These are phyloP conservation scores for Fusarium foetens DNA, from an alignment of 2,329 filamentous ascomycete species.

Conservation along the genomic window DNA sequence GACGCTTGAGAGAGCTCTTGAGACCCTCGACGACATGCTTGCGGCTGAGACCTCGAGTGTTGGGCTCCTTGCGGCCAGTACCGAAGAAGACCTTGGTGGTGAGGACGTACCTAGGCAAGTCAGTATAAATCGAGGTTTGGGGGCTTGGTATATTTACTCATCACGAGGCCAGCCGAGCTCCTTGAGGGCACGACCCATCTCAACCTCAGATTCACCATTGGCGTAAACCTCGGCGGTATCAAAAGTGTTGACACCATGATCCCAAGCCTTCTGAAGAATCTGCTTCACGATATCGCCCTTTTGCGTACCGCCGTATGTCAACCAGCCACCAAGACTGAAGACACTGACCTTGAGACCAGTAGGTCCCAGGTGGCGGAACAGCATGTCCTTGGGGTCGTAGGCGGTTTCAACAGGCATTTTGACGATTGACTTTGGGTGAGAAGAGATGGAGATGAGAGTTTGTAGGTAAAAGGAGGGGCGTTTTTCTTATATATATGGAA, in stretches of 20 bases:
- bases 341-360: slow-evolving; percentile 44
- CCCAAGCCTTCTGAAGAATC: slow-evolving; percentile 69
- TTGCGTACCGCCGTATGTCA: slow-evolving; percentile 61
- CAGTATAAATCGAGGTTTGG: rapidly evolving
- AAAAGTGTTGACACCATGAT: slow-evolving; percentile 70
- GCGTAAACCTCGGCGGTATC: slow-evolving; percentile 68
- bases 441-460: neutral
- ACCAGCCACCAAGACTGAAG: slow-evolving; percentile 42
- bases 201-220: slow-evolving; percentile 70
- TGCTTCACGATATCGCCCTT: slow-evolving; percentile 68
- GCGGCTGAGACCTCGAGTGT: slow-evolving; percentile 71
- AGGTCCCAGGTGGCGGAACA: slow-evolving; percentile 42
- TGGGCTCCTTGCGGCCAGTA: slow-evolving; percentile 51
- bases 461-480: neutral
- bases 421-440: neutral
- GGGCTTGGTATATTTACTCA: slow-evolving; percentile 47
- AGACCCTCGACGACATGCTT: slow-evolving; percentile 71
- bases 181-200: slow-evolving; percentile 69
- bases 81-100: slow-evolving; percentile 53
- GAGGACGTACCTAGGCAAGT: slow-evolving; percentile 56
- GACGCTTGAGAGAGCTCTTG: slow-evolving; percentile 40
- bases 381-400: slow-evolving; percentile 44
- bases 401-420: slow-evolving; percentile 38
- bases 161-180: slow-evolving; percentile 68
- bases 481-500: slow-evolving; percentile 2